Base-by-base conservation (phyloP, 2,329 filamentous ascomycete genomes). In the Scedosporium dehoogii region DNA sequence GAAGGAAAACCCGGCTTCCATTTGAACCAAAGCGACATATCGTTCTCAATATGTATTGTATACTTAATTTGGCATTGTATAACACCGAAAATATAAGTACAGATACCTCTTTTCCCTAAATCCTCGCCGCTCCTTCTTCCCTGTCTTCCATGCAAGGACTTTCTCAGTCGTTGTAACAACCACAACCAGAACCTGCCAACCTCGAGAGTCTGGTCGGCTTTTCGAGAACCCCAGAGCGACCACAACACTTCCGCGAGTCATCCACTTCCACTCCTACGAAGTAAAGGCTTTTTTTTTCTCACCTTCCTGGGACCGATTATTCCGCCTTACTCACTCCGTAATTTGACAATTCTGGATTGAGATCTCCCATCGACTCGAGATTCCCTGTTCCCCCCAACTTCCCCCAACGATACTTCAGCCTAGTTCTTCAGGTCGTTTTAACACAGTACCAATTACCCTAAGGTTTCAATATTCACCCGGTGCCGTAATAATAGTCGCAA, bases 391-490 rank as follows among this genome's bases (percentile, higher is more conserved):
- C 23, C 51, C 12, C 6, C 23, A 46, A 18, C 42, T 46, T 27
- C 6, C 51, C n/a, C 18, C 51, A 23, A 23, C 21, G 14, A 48
- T 48, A n/a, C 44, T 23, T n/a, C 44, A 48, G 44, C 16, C 44
- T 18, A 48, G 44, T 48, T 48, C 44, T 4, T 18, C 44, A 21
- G 44, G 44, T n/a, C 44, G n/a, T 48, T n/a, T 48, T 21, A 21
- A 48, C 44, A 21, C 44, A 18, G 44, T 48, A 27, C 51, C 51
- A 23, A 25, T 27, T 23, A 27, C 51, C 51, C 51, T 55, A 23
- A 55, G 29, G 51, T 55, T 55, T 55, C 51, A 55, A 55, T 23
- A 55, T 55, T 55, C 51, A 55, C 51, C 51, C 51, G 51, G 51
- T 55, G 18, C 51, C 51, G 23, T 29, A 46, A 44, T 29, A 57